A percentile compares a stretch with the other conserved stretches of the same genome.
Evolutionary conservation across 768 basidiomycete species (phyloP).

Genomic region (Rubroboletus pulcherrimus): DNA sequence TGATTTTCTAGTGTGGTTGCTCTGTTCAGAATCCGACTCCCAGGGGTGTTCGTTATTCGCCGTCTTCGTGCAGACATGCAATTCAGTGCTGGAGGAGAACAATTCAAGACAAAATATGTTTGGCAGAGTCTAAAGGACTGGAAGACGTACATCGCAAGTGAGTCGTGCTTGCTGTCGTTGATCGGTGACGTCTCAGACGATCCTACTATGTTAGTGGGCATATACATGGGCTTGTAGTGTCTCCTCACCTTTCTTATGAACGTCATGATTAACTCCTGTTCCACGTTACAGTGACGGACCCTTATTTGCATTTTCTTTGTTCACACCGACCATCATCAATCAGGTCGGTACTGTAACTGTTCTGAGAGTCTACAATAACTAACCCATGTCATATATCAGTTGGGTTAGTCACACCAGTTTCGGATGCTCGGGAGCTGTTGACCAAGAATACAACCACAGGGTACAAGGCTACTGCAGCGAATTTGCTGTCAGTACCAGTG

Average conservation of each 20-base stretch:
- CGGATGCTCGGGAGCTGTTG: neutral
- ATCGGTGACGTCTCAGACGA: neutral
- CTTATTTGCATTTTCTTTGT: constrained; percentile 52
- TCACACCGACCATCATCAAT: constrained; percentile 43
- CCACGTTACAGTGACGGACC: constrained; percentile 41
- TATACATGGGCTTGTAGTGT: constrained; percentile 66
- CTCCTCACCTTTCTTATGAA: neutral
- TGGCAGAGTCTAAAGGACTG: constrained; percentile 61
- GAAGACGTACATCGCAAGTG: constrained; percentile 73
- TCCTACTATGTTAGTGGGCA: constrained; percentile 45
- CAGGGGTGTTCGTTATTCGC: constrained; percentile 60
- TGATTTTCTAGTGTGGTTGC: neutral
- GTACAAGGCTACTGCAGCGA: constrained; percentile 61
- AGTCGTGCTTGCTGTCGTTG: constrained; percentile 20
- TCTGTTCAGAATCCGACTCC: neutral
- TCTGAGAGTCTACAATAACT: neutral
- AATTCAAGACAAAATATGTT: constrained; percentile 51
- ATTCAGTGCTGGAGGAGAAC: constrained; percentile 59
- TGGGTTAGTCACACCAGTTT: constrained; percentile 15
- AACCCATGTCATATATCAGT: constrained; percentile 2
- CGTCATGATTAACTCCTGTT: constrained; percentile 3
- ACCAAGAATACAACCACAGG: constrained; percentile 33
- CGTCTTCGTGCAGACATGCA: constrained; percentile 63
- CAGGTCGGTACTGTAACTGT: constrained; percentile 40
- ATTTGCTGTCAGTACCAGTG: constrained; percentile 73